These are phyloP conservation scores for Quercus berberidifolia DNA, from an alignment of 306 rosid genomes.

Conservation along the genomic window DNA sequence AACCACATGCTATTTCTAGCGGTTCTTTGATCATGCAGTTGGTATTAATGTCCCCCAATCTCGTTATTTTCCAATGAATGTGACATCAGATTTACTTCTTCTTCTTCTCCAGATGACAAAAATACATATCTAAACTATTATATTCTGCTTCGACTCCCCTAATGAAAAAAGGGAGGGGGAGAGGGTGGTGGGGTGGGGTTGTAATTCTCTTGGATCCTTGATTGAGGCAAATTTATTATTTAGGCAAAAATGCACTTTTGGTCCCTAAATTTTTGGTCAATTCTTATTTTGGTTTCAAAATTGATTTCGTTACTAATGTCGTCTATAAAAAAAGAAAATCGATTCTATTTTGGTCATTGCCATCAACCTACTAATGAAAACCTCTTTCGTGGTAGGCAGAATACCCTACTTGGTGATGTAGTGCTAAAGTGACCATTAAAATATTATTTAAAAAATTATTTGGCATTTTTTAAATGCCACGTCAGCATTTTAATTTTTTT, in stretches of 20 bases:
- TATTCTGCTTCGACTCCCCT: neutral
- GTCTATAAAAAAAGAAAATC: no score
- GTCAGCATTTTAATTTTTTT: no score
- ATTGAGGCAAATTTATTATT: neutral
- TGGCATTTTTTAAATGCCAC: no score
- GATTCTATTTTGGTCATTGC: no score
- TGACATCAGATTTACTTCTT: slow-evolving; percentile 58
- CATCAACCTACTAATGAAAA: rapidly evolving
- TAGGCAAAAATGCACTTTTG: slow-evolving; percentile 12
- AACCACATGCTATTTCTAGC: neutral
- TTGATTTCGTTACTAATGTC: no score
- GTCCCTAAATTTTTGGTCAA: no score
- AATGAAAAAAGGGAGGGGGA: neutral
- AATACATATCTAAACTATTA: slow-evolving; percentile 1
- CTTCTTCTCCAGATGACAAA: slow-evolving; percentile 45
- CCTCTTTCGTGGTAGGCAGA: rapidly evolving
- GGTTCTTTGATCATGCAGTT: slow-evolving; percentile 49
- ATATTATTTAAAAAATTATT: no score
- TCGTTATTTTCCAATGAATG: slow-evolving; percentile 47
- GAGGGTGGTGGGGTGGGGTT: neutral
- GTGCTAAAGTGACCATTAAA: no score
- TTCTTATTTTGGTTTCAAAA: no score
- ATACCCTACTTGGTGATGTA: no score
- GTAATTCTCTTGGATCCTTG: neutral
- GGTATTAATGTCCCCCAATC: slow-evolving; percentile 58